These are phyloP conservation scores for Corymbia maculata DNA, from an alignment of 345 rosid genomes.

Conservation along the genomic window DNA sequence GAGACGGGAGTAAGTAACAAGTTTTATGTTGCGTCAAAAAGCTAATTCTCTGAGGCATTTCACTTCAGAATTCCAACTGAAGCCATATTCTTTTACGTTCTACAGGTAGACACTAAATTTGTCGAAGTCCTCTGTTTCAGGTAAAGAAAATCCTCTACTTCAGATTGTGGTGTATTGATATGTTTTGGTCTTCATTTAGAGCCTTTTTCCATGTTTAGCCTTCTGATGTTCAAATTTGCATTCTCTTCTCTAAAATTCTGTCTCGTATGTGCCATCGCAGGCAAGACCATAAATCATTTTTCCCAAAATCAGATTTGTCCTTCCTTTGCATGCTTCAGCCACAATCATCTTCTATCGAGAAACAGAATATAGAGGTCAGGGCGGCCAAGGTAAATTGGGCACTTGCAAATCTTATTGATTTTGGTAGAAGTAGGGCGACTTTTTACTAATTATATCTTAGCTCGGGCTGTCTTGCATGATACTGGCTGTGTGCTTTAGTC, in stretches of 20 bases:
- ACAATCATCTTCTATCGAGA: slow-evolving; percentile 14
- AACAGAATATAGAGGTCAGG: slow-evolving; percentile 20
- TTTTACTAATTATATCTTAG: no score
- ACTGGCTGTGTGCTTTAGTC: no score
- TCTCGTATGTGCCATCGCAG: not conserved
- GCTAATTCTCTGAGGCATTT: not conserved
- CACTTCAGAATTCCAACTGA: not conserved
- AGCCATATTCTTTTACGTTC: not conserved
- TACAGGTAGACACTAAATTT: slow-evolving; percentile 27
- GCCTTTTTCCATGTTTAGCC: not conserved
- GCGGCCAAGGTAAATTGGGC: slow-evolving; percentile 15
- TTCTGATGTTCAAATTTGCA: not conserved
- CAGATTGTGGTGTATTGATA: not conserved
- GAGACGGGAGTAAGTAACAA: slow-evolving; percentile 65
- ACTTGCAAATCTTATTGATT: not conserved
- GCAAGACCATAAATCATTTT: slow-evolving; percentile 23
- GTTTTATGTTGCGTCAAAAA: not conserved
- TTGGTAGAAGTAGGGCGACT: no score
- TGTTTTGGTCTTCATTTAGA: not conserved
- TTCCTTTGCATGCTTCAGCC: slow-evolving; percentile 30
- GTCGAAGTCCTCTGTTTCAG: slow-evolving; percentile 28
- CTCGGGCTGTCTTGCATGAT: no score
- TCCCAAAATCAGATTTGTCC: slow-evolving; percentile 23
- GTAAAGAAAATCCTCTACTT: slow-evolving; percentile 1
- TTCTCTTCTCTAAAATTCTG: not conserved